Conservation (phyloP, 345 rosid genomes). For the Aquilaria sinensis region DNA sequence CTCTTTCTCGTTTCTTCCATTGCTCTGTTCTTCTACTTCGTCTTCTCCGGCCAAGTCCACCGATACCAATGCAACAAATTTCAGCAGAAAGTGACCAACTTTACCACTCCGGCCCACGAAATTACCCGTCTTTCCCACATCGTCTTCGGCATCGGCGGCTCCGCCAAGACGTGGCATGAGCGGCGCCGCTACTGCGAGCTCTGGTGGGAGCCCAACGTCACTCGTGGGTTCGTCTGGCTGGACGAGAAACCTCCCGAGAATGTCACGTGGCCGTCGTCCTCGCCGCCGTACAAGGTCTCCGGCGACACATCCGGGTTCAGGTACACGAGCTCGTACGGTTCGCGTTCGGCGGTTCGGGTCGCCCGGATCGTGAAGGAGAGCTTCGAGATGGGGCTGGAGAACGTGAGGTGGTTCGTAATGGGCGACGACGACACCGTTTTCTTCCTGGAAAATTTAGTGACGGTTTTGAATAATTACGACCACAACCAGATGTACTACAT, state of each 20-base stretch:
- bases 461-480: constrained; percentile 64
- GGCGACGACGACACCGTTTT: constrained; percentile 95
- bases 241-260: constrained; percentile 44
- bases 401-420: constrained; percentile 92
- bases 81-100: too few species aligned
- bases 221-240: constrained; percentile 83
- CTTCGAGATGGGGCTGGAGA: constrained; percentile 56
- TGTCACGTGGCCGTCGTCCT: constrained; percentile 36
- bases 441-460: constrained; percentile 62
- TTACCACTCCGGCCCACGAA: not conserved
- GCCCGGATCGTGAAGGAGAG: constrained; percentile 80
- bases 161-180: constrained; percentile 65
- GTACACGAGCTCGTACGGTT: constrained; percentile 63
- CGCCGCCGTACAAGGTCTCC: constrained; percentile 61
- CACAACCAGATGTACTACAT: constrained; percentile 88
- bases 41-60: too few species aligned
- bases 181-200: constrained; percentile 59
- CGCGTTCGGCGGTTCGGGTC: constrained; percentile 66
- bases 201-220: constrained; percentile 75
- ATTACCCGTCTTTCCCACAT: constrained; percentile 56
- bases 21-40: too few species aligned
- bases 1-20: too few species aligned
- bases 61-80: too few species aligned
- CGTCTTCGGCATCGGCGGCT: constrained; percentile 74
- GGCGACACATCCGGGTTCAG: constrained; percentile 56